These are phyloP conservation scores for Fraxinus nigra DNA, from an alignment of 305 asterid genomes.

Conservation along the genomic window DNA sequence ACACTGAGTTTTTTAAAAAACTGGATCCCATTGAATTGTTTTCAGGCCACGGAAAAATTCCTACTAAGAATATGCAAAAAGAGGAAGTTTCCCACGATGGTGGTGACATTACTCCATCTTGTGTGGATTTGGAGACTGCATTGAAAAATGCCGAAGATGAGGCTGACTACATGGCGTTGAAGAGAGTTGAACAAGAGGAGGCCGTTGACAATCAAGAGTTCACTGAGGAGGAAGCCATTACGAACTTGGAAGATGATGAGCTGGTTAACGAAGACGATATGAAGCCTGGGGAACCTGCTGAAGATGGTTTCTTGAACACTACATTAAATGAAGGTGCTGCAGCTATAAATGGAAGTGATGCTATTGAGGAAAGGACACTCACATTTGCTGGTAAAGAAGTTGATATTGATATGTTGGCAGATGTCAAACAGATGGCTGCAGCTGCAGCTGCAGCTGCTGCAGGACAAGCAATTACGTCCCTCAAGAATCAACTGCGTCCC, in stretches of 20 bases:
- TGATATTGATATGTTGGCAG: slow-evolving; percentile 89
- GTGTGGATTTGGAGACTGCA: slow-evolving; percentile 94
- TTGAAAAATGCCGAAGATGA: slow-evolving; percentile 97
- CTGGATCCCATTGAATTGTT: slow-evolving; percentile 91
- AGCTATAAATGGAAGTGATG: slow-evolving; percentile 34
- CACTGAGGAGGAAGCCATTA: slow-evolving; percentile 79
- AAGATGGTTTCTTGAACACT: slow-evolving; percentile 38
- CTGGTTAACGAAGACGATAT: slow-evolving; percentile 77
- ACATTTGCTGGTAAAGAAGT: slow-evolving; percentile 63
- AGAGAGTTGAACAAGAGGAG: slow-evolving; percentile 98
- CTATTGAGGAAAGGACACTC: slow-evolving; percentile 50
- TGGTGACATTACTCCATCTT: slow-evolving; percentile 61
- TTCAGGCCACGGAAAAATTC: slow-evolving; percentile 61
- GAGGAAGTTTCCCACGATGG: slow-evolving; percentile 42
- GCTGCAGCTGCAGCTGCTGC: slow-evolving; percentile 97
- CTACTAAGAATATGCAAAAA: slow-evolving; percentile 37
- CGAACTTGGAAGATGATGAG: slow-evolving; percentile 88
- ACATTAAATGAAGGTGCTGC: slow-evolving; percentile 42
- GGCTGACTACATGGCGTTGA: slow-evolving; percentile 98
- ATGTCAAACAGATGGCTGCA: slow-evolving; percentile 95
- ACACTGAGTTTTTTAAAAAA: slow-evolving; percentile 93
- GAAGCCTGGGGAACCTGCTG: slow-evolving; percentile 63
- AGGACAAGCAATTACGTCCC: slow-evolving; percentile 79
- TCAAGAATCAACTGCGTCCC: slow-evolving; percentile 90
- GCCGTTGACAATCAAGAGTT: slow-evolving; percentile 99